Evolutionary conservation across 495 filamentous ascomycete genomes (phyloP).

Genomic region (Parmelia sp.): DNA sequence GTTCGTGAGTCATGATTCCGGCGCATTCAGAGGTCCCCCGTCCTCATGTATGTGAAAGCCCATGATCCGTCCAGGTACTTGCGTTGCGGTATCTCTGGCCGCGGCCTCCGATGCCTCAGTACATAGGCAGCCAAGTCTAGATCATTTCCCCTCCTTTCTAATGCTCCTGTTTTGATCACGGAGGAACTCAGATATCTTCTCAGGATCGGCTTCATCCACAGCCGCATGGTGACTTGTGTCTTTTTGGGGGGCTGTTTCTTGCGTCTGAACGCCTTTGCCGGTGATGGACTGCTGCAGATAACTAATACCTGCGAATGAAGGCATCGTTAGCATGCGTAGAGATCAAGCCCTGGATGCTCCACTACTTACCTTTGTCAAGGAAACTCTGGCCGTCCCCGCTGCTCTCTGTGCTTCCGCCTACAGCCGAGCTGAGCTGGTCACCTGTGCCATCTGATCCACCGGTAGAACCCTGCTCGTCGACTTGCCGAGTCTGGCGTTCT

Average conservation of each 20-base stretch:
- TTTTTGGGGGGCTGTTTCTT: not conserved
- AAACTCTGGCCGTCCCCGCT: constrained; percentile 16
- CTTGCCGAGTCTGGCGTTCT: not conserved
- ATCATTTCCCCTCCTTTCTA: constrained; percentile 1
- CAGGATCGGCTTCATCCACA: constrained; percentile 16
- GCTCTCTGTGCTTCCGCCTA: constrained; percentile 12
- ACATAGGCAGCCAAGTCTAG: not conserved
- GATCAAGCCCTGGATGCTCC: not conserved
- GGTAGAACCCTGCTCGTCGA: constrained; percentile 5
- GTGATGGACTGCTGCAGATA: constrained; percentile 11
- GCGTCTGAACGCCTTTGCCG: constrained; percentile 7
- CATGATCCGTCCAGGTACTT: not conserved
- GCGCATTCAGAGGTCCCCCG: no score
- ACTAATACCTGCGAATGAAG: constrained; percentile 6
- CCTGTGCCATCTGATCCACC: constrained; percentile 16
- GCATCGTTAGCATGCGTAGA: not conserved
- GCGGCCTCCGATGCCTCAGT: not conserved
- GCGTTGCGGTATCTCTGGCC: not conserved
- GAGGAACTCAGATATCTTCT: constrained; percentile 18
- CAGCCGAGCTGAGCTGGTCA: constrained; percentile 22
- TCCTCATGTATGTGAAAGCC: not conserved
- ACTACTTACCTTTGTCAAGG: constrained; percentile 15
- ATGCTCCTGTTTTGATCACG: constrained; percentile 13
- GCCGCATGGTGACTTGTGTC: constrained; percentile 13
- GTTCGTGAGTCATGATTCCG: no score